Percentiles rank a stretch among this genome's conserved stretches.
These are phyloP conservation scores for Candida andamanensis DNA, from an alignment of 805 yeast species.

Conservation along the genomic window DNA sequence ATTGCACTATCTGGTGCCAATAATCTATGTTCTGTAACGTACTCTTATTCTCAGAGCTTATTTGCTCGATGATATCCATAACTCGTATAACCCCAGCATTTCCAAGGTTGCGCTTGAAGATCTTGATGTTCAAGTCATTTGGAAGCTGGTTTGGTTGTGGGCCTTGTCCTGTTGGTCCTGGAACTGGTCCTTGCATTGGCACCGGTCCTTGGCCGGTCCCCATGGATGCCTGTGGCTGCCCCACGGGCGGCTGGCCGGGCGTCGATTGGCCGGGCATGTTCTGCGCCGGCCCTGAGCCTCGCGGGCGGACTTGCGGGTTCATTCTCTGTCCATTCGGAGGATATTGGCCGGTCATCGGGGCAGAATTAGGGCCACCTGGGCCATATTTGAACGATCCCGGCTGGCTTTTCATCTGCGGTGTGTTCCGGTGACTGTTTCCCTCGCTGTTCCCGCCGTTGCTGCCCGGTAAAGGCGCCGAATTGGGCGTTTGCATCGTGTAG, in stretches of 20 bases:
- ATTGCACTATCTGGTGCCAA: conserved; percentile 32
- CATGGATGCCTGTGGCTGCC: not conserved
- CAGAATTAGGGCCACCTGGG: not conserved
- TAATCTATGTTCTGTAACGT: conserved; percentile 25
- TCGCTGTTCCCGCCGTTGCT: conserved; percentile 9
- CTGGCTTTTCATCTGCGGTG: conserved; percentile 26
- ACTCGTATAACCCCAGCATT: conserved; percentile 39
- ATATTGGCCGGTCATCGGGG: no score
- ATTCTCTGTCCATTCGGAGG: no score
- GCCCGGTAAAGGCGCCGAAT: conserved; percentile 20
- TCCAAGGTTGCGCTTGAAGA: conserved; percentile 36
- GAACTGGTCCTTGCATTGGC: not conserved
- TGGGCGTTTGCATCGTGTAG: conserved; percentile 14
- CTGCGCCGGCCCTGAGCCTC: not conserved
- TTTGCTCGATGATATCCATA: conserved; percentile 35
- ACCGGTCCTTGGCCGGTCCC: not conserved
- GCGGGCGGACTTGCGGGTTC: no score
- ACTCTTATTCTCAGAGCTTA: conserved; percentile 28
- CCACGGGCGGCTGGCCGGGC: not conserved
- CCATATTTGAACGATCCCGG: conserved; percentile 15
- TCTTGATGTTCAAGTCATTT: conserved; percentile 28
- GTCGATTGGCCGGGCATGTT: not conserved
- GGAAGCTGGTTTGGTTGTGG: conserved; percentile 16
- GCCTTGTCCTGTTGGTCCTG: conserved; percentile 1
- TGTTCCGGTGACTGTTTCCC: conserved; percentile 22